A percentile compares a stretch with the other conserved stretches of the same genome.
Evolutionary conservation across 2,329 filamentous ascomycete genomes (phyloP).

Genomic region (Myotisia sp.): DNA sequence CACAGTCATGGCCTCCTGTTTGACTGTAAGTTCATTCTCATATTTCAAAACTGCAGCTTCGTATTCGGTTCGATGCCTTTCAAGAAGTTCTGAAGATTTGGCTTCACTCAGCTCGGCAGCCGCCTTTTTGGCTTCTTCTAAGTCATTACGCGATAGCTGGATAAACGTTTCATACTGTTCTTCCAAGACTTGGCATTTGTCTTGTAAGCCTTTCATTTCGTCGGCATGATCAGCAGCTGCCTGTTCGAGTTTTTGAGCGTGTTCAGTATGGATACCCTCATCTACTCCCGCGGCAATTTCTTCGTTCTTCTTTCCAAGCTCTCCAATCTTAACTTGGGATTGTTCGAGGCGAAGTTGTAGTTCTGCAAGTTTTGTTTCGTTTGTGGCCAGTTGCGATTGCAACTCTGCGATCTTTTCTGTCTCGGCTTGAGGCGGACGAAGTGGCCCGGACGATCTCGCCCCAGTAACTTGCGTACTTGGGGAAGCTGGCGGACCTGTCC

Average conservation of each 20-base stretch:
- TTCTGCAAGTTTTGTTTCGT: slow-evolving; percentile 12
- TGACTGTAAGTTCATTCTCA: slow-evolving; percentile 11
- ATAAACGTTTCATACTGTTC: slow-evolving; percentile 24
- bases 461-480: slow-evolving; percentile 13
- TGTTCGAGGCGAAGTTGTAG: slow-evolving; percentile 11
- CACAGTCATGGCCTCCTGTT: slow-evolving; percentile 7
- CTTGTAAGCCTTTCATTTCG: slow-evolving; percentile 17
- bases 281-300: slow-evolving; percentile 8
- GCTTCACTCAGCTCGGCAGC: slow-evolving; percentile 25
- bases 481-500: slow-evolving; percentile 2
- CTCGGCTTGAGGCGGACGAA: slow-evolving; percentile 7
- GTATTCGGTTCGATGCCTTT: slow-evolving; percentile 25
- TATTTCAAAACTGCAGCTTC: slow-evolving; percentile 17
- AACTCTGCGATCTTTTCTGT: slow-evolving; percentile 11
- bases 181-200: slow-evolving; percentile 26
- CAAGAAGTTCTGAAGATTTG: slow-evolving; percentile 22
- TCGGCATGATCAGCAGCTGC: slow-evolving; percentile 10
- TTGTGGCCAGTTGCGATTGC: slow-evolving; percentile 12
- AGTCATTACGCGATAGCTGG: slow-evolving; percentile 23
- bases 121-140: slow-evolving; percentile 26
- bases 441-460: too few species aligned
- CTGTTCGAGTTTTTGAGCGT: slow-evolving; percentile 11
- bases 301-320: slow-evolving; percentile 6
- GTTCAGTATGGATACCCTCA: slow-evolving; percentile 8
- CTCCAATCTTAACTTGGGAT: slow-evolving; percentile 8